Conservation (phyloP, 23 red algal species). For the Cyanidium caldarium region DNA sequence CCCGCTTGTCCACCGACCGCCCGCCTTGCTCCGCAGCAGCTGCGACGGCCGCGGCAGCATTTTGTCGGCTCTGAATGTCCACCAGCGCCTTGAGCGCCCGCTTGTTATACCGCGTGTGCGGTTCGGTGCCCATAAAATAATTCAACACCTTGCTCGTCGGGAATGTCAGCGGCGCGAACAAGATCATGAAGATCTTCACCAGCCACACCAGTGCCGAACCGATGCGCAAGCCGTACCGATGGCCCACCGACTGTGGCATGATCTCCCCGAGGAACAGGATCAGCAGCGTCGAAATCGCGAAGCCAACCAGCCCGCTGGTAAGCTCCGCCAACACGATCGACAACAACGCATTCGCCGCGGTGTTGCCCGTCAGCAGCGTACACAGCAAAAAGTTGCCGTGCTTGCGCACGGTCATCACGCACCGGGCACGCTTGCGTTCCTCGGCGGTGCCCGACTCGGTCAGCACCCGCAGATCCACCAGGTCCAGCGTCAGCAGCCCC, state of each 20-base stretch:
- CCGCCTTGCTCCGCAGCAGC: conserved; percentile 5
- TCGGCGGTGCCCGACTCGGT: conserved; percentile 63
- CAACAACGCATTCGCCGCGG: conserved; percentile 76
- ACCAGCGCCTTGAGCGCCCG: conserved; percentile 67
- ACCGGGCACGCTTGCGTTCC: conserved; percentile 51
- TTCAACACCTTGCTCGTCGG: conserved; percentile 63
- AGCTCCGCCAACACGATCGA: conserved; percentile 77
- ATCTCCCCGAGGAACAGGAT: conserved; percentile 94
- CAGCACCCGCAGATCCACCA: conserved; percentile 71
- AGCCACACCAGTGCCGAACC: conserved; percentile 60
- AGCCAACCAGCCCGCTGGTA: conserved; percentile 61
- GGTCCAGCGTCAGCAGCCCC: conserved; percentile 87
- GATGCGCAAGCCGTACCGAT: conserved; percentile 73
- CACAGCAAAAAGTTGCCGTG: conserved; percentile 86
- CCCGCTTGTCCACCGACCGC: neutral
- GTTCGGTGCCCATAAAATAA: conserved; percentile 64
- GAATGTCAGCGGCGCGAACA: conserved; percentile 52
- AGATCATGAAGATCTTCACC: conserved; percentile 63
- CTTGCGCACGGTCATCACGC: conserved; percentile 69
- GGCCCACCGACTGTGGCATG: conserved; percentile 89
- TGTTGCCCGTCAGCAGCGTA: conserved; percentile 93
- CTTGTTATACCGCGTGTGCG: conserved; percentile 64
- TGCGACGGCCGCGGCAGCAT: neutral
- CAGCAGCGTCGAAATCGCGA: conserved; percentile 53
- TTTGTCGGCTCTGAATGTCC: conserved; percentile 58